phyloP scores from a whole-genome alignment of 2,329 filamentous ascomycete species.

The Beauveria rudraprayagi region DNA sequence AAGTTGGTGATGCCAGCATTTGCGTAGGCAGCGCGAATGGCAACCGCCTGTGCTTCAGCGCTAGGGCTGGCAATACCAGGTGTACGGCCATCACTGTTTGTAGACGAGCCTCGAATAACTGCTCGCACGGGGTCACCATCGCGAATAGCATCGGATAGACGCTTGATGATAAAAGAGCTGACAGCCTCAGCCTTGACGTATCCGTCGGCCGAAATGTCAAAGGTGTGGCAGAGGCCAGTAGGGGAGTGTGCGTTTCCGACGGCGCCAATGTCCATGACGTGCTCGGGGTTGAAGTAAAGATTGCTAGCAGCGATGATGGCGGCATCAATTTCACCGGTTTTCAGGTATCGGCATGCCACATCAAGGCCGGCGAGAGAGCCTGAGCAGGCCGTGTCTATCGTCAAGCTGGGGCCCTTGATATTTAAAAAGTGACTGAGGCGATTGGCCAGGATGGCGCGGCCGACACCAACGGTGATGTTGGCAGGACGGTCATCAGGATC shows the following conservation, averaged over 20 bases:
- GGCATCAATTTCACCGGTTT: constrained; percentile 10
- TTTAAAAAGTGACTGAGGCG: constrained; percentile 40
- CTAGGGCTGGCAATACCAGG: constrained; percentile 4
- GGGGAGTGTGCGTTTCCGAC: constrained; percentile 29
- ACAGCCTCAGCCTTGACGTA: constrained; percentile 39
- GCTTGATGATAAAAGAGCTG: constrained; percentile 35
- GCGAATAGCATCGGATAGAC: constrained; percentile 31
- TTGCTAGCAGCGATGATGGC: constrained; percentile 33
- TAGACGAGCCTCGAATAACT: background rate
- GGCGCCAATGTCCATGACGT: constrained; percentile 32
- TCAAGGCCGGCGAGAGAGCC: constrained; percentile 38
- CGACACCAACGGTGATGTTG: constrained; percentile 39
- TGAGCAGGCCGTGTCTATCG: constrained; percentile 46
- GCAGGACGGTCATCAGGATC: constrained; percentile 38
- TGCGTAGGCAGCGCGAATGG: constrained; percentile 3
- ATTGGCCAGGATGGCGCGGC: constrained; percentile 37
- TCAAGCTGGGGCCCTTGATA: constrained; percentile 38
- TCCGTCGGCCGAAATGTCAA: constrained; percentile 31
- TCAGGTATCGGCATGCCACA: constrained; percentile 24
- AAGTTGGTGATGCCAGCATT: constrained; percentile 2
- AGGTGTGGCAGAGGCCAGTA: constrained; percentile 23
- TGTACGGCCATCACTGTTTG: constrained; percentile 1
- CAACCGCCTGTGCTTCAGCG: constrained; percentile 4
- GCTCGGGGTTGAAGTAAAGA: constrained; percentile 35
- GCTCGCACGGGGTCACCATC: constrained; percentile 6